Evolutionary conservation across 805 yeast species (phyloP), one percentile per base, ranked within the genome.

Genomic region (Candida chauliodis): DNA sequence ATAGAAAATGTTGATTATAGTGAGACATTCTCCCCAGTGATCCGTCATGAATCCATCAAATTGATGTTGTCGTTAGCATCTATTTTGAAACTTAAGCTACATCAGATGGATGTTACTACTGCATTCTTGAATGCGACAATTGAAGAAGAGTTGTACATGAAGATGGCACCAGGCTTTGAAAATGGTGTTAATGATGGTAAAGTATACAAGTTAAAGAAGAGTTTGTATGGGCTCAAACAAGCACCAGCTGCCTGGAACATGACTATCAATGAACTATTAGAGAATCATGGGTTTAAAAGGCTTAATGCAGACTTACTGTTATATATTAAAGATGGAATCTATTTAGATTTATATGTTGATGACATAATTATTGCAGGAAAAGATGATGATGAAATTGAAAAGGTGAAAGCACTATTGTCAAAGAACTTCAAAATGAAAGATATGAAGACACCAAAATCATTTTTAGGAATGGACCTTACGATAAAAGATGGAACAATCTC

Each of bases 291-390:
- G 5, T 28, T 28, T 20, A 28, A 28, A 17, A 13, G 31, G 16
- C 31, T 28, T 8, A 28, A 10, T 9, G 20, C 18, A 15, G 31
- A 28, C 10, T n/a, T 28, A 7, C 20, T 14, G 20, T 11, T 28
- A 9, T 28, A 26, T 26, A 14, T 28, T 16, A 28, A 28, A 14
- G 13, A 28, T 17, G 20, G 20, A 15, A 28, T 28, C 7, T 26
- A 26, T 10, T 7, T 26, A 15, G 31, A 20, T 14, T 16, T 28
- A 14, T 28, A 28, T 28, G 31, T 28, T 28, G 31, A 28, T 28
- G 31, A 28, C 20, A 15, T 28, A 9, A 15, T 28, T 8, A 28
- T 28, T 14, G 31, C 31, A 9, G 31, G 28, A 6, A 25, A 25
- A n/a, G 28, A 25, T 11, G 28, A 25, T 11, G 9, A 9, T 21